Base-by-base conservation (phyloP, 2,329 filamentous ascomycete species). In the Ilyonectria destructans region DNA sequence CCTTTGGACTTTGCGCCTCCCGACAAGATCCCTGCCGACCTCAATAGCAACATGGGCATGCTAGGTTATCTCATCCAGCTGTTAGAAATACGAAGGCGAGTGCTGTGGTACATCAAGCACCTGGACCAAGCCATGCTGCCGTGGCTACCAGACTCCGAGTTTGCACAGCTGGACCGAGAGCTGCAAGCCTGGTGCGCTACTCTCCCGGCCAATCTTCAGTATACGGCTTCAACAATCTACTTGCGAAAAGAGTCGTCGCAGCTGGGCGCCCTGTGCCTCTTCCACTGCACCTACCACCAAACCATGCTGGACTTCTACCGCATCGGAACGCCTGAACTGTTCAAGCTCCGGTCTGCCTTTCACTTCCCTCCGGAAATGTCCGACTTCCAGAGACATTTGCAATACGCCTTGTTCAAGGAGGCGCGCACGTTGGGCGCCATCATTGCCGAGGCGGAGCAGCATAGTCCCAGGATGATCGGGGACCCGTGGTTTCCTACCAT, bases 401-500 rank as follows among this genome's bases (percentile, higher is more conserved):
- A 43, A 8, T 43, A 6, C n/a, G 37, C 37, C 3, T 15, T 43
- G 37, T 43, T 43, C 37, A 43, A 43, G 37, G 37, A 43, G 37
- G 37, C 37, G n/a, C 37, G 37, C 57, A 70, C 68, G 6, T 31
- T 69, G 35, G 68, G 61, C 1, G 68, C 66, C 3, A 70, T 70
- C 26, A 56, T 69, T 35, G 66, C 66, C 6, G 66, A 70, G 48
- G 66, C 66, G 19, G 56, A 70, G 40, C 67, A 65, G 4, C 68
- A 70, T 31, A 62, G 68, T 10, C 66, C 68, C 9, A 45, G 66
- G 6, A 66, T 59, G 21, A 58, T 66, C 13, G 66, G 61, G 2
- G 68, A 70, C n/a, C 58, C 62, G 2, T 70, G 68, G 68, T 46
- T 69, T n/a, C 68, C 68, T 13, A 70, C 62, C 12, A 70, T 70